Conservation (phyloP, 441 rosid genomes). For the Manihot esculenta region DNA sequence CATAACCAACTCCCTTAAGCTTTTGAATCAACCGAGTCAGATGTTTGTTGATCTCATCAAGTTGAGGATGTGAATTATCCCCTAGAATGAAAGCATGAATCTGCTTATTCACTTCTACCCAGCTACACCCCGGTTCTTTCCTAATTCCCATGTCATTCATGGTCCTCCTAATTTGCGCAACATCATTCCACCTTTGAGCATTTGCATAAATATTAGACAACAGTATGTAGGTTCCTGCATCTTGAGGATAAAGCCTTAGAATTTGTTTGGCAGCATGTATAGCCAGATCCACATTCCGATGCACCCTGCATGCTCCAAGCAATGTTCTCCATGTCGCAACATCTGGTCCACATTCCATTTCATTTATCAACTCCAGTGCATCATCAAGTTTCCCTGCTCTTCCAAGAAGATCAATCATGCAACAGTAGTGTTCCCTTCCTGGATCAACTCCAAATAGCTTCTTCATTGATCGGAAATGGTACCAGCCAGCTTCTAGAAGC, state of each 20-base stretch:
- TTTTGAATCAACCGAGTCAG: slow-evolving; percentile 43
- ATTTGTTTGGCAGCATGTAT: slow-evolving; percentile 53
- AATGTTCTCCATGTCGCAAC: slow-evolving; percentile 72
- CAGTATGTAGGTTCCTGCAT: slow-evolving; percentile 64
- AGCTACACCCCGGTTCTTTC: slow-evolving; percentile 79
- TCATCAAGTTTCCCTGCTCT: slow-evolving; percentile 66
- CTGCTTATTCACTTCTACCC: slow-evolving; percentile 67
- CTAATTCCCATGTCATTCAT: slow-evolving; percentile 54
- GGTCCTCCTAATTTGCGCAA: slow-evolving; percentile 42
- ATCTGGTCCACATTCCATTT: slow-evolving; percentile 64
- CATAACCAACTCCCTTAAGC: slow-evolving; percentile 55
- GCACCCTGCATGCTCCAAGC: slow-evolving; percentile 69
- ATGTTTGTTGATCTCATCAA: slow-evolving; percentile 37
- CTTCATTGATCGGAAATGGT: slow-evolving; percentile 66
- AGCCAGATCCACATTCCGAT: slow-evolving; percentile 49
- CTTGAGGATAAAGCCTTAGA: slow-evolving; percentile 54
- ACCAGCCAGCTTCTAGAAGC: slow-evolving; percentile 59
- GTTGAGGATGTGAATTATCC: slow-evolving; percentile 57
- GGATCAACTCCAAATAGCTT: slow-evolving; percentile 60
- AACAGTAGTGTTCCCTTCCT: slow-evolving; percentile 67
- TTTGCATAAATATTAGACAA: slow-evolving; percentile 77
- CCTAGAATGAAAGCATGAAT: slow-evolving; percentile 68
- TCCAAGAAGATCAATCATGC: slow-evolving; percentile 78
- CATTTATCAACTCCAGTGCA: slow-evolving; percentile 53
- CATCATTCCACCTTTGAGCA: slow-evolving; percentile 62